Evolutionary conservation across 768 basidiomycete genomes (phyloP).

Genomic region (Boletus reticuloceps): DNA sequence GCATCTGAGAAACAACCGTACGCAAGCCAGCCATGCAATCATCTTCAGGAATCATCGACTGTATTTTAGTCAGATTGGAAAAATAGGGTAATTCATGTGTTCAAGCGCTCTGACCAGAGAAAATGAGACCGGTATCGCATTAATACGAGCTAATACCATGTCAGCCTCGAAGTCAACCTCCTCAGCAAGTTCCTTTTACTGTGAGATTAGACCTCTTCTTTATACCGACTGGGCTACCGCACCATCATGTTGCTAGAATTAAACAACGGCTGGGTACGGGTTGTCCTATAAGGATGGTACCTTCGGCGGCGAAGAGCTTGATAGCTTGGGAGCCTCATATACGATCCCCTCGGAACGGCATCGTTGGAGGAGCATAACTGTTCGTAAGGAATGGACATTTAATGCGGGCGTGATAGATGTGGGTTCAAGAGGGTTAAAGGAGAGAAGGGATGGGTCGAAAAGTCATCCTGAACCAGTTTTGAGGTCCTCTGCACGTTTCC

Average conservation of each 20-base stretch:
- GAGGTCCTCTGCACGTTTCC: slow-evolving; percentile 22
- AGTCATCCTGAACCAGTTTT: slow-evolving; percentile 15
- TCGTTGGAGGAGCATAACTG: slow-evolving; percentile 7
- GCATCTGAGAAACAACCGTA: slow-evolving; percentile 19
- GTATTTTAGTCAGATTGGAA: slow-evolving; percentile 5
- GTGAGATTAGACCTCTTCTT: slow-evolving; percentile 3
- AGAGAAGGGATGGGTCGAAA: not conserved
- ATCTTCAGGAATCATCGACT: slow-evolving; percentile 17
- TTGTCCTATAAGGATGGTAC: slow-evolving; percentile 21
- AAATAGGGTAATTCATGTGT: not conserved
- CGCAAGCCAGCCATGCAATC: slow-evolving; percentile 19
- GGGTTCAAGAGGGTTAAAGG: not conserved
- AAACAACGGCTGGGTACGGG: not conserved
- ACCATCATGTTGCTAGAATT: slow-evolving; percentile 8
- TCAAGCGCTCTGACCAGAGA: slow-evolving; percentile 13
- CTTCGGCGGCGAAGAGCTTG: slow-evolving; percentile 14
- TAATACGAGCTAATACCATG: not conserved
- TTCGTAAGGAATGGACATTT: slow-evolving; percentile 23
- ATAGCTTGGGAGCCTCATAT: slow-evolving; percentile 24
- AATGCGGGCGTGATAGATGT: not conserved
- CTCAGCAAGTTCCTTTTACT: slow-evolving; percentile 12
- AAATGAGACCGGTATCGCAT: slow-evolving; percentile 4
- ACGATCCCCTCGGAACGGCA: slow-evolving; percentile 5
- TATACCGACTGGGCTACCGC: not conserved
- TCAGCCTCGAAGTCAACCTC: slow-evolving; percentile 6